Conservation (phyloP, 2,329 filamentous ascomycete genomes). For the Balansia obtecta region DNA sequence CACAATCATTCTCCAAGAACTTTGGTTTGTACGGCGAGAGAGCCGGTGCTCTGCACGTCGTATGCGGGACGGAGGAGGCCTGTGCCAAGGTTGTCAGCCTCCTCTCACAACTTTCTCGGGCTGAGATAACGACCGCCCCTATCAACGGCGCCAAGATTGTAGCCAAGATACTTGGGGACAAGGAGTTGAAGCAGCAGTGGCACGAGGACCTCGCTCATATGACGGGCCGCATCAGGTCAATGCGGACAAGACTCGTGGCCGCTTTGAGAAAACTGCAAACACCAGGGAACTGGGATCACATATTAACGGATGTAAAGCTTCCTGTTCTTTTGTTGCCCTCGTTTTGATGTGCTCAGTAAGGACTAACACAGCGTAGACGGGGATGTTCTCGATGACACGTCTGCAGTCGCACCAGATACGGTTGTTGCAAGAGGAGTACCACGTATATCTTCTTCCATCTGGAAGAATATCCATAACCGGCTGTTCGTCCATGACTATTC, state of each 20-base stretch:
- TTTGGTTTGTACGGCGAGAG: slow-evolving; percentile 25
- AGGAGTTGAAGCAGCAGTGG: slow-evolving; percentile 2
- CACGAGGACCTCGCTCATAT: slow-evolving; percentile 1
- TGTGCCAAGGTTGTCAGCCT: not conserved
- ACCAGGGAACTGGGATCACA: slow-evolving; percentile 9
- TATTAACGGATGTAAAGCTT: not conserved
- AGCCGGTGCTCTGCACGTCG: slow-evolving; percentile 15
- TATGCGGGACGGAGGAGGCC: slow-evolving; percentile 2
- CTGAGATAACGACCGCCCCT: not conserved
- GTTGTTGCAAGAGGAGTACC: too few species aligned
- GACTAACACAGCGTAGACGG: too few species aligned
- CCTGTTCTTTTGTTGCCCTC: too few species aligned
- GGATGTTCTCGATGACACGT: too few species aligned
- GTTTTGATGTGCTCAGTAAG: too few species aligned
- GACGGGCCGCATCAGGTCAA: slow-evolving; percentile 22
- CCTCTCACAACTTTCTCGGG: not conserved
- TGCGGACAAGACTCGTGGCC: slow-evolving; percentile 54
- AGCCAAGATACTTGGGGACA: not conserved
- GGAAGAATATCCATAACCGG: too few species aligned
- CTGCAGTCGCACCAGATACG: too few species aligned
- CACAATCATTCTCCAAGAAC: slow-evolving; percentile 24
- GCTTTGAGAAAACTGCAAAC: slow-evolving; percentile 13
- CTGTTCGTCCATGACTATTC: too few species aligned
- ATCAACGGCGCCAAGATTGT: slow-evolving; percentile 1
- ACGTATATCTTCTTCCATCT: too few species aligned